These are phyloP conservation scores for Calonectria ilicicola DNA, from an alignment of 2,329 filamentous ascomycete species.

Conservation along the genomic window DNA sequence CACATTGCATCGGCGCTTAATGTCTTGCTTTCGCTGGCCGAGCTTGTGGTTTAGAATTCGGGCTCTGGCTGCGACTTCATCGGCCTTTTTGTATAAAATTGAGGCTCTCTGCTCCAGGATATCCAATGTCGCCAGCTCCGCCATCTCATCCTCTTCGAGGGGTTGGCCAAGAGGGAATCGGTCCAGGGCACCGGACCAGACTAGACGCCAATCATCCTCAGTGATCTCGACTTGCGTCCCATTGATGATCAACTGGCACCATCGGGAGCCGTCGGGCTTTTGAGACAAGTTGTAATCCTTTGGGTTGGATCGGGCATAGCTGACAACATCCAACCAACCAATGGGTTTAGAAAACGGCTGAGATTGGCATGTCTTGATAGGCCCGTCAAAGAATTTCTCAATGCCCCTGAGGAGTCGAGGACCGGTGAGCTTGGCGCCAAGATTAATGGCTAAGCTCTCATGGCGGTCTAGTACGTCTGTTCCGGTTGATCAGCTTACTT, in stretches of 20 bases:
- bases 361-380: slow-evolving; percentile 68
- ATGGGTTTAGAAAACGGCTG: slow-evolving; percentile 72
- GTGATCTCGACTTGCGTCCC: slow-evolving; percentile 86
- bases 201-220: slow-evolving; percentile 88
- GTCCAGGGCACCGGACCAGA: slow-evolving; percentile 85
- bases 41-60: slow-evolving; percentile 85
- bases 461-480: slow-evolving; percentile 82
- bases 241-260: slow-evolving; percentile 86
- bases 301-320: slow-evolving; percentile 84
- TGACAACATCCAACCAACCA: slow-evolving; percentile 87
- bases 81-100: slow-evolving; percentile 83
- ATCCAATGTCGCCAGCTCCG: slow-evolving; percentile 85
- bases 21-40: slow-evolving; percentile 47
- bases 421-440: slow-evolving; percentile 85
- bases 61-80: slow-evolving; percentile 73
- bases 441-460: slow-evolving; percentile 86
- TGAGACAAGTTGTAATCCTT: slow-evolving; percentile 81
- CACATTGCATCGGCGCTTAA: slow-evolving; percentile 42
- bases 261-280: slow-evolving; percentile 74
- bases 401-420: slow-evolving; percentile 88
- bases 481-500: slow-evolving; percentile 29
- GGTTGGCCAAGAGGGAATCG: slow-evolving; percentile 82
- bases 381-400: slow-evolving; percentile 86
- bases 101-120: slow-evolving; percentile 84
- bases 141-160: slow-evolving; percentile 86